Percentiles rank a stretch among this genome's conserved stretches.
These are phyloP conservation scores for Suillus subalutaceus DNA, from an alignment of 768 basidiomycete species.

Conservation along the genomic window DNA sequence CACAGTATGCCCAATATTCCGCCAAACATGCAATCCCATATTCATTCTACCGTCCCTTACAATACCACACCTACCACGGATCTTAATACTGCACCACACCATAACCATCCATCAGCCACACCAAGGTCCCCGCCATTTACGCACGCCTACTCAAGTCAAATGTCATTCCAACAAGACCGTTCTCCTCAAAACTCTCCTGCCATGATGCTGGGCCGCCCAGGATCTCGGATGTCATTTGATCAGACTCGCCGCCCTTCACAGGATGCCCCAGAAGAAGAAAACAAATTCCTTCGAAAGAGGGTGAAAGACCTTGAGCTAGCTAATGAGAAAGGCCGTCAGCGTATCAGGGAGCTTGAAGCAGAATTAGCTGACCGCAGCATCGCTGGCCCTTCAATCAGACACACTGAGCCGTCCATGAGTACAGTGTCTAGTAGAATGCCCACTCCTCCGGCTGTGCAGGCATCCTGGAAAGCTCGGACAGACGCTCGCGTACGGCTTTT, in stretches of 20 bases:
- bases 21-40: constrained; percentile 28
- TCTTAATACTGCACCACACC: constrained; percentile 23
- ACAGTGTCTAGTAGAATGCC: constrained; percentile 31
- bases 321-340: constrained; percentile 52
- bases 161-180: constrained; percentile 11
- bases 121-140: constrained; percentile 16
- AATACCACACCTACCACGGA: constrained; percentile 24
- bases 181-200: neutral
- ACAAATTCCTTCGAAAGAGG: constrained; percentile 55
- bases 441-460: constrained; percentile 46
- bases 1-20: constrained; percentile 2
- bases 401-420: constrained; percentile 23
- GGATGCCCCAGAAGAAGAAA: constrained; percentile 49
- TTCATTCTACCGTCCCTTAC: constrained; percentile 25
- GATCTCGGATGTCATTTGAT: constrained; percentile 27
- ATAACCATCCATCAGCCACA: constrained; percentile 21
- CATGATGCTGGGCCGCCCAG: constrained; percentile 20
- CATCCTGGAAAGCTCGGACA: constrained; percentile 73
- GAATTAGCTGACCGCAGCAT: constrained; percentile 41
- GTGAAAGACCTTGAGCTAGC: constrained; percentile 67
- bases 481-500: constrained; percentile 70
- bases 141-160: constrained; percentile 11
- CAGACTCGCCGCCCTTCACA: constrained; percentile 27
- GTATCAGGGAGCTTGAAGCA: constrained; percentile 50
- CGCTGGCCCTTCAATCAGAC: neutral